phyloP scores from a whole-genome alignment of 768 basidiomycete species.

The Mycena epipterygia region DNA sequence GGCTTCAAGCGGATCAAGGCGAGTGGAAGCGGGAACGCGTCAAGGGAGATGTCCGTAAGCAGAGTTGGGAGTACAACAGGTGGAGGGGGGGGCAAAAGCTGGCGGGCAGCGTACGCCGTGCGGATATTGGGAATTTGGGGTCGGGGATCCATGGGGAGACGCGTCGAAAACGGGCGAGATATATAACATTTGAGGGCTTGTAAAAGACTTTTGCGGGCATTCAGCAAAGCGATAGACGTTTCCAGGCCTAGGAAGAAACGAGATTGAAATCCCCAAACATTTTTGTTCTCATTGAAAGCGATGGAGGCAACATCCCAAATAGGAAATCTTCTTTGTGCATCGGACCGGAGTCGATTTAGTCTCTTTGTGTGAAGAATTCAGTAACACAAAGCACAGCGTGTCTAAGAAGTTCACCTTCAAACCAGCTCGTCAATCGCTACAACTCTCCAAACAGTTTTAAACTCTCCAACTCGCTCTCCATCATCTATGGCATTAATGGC shows the following conservation, averaged over 20 bases:
- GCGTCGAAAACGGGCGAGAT: neutral
- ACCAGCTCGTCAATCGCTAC: neutral
- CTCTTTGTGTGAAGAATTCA: neutral
- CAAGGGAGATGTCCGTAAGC: neutral
- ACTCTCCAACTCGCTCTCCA: neutral
- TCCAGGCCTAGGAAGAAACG: neutral
- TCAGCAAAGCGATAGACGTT: neutral
- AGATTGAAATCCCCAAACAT: too few relatives aligned
- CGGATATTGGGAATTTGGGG: too few relatives aligned
- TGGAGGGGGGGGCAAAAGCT: neutral
- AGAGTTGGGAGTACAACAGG: conserved; percentile 4
- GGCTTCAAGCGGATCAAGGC: conserved; percentile 1
- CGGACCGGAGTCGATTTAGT: neutral
- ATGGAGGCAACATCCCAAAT: neutral
- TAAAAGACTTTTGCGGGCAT: neutral
- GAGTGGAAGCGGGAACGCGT: neutral
- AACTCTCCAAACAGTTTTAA: neutral
- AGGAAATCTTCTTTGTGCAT: neutral
- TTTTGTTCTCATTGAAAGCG: too few relatives aligned
- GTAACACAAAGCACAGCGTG: neutral
- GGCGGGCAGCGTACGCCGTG: neutral
- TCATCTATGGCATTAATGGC: neutral
- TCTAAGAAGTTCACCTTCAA: neutral
- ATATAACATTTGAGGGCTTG: neutral
- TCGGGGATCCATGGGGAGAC: neutral